Conservation (phyloP, 2,329 filamentous ascomycete genomes). For the Gnomoniopsis smithogilvyi region DNA sequence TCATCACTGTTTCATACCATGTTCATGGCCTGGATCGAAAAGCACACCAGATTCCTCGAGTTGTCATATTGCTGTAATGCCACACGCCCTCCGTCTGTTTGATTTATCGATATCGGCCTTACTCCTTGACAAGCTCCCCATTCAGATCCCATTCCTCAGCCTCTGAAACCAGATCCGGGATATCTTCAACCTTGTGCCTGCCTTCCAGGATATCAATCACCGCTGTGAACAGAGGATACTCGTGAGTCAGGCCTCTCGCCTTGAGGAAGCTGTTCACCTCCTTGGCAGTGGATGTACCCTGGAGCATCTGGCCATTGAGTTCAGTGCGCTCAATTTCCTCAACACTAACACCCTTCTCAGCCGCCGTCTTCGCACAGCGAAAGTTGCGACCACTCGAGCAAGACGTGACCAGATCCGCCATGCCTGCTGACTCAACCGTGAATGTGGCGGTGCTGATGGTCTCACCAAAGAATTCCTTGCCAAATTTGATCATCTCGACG, state of each 20-base stretch:
- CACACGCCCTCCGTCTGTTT: not conserved
- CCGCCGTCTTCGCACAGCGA: constrained; percentile 84
- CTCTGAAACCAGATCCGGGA: constrained; percentile 61
- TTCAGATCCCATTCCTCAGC: constrained; percentile 19
- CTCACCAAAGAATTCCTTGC: constrained; percentile 86
- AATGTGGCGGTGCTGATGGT: constrained; percentile 81
- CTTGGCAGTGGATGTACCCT: constrained; percentile 86
- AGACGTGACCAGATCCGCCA: constrained; percentile 92
- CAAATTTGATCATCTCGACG: constrained; percentile 95
- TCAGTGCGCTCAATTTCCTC: constrained; percentile 85
- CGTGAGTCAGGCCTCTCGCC: constrained; percentile 69
- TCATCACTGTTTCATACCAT: too few species aligned
- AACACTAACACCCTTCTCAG: constrained; percentile 75
- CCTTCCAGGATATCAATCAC: constrained; percentile 81
- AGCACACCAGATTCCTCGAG: too few species aligned
- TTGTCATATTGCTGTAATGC: not conserved
- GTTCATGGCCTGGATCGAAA: too few species aligned
- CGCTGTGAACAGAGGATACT: constrained; percentile 91
- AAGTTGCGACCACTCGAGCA: constrained; percentile 93
- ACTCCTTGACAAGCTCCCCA: constrained; percentile 4
- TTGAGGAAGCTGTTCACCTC: constrained; percentile 91
- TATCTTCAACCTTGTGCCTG: constrained; percentile 73
- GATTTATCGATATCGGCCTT: not conserved
- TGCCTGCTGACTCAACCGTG: constrained; percentile 93
- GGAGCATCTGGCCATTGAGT: constrained; percentile 94